Evolutionary conservation across 2,329 filamentous ascomycete genomes (phyloP).

Genomic region (Colletotrichum coccodes): DNA sequence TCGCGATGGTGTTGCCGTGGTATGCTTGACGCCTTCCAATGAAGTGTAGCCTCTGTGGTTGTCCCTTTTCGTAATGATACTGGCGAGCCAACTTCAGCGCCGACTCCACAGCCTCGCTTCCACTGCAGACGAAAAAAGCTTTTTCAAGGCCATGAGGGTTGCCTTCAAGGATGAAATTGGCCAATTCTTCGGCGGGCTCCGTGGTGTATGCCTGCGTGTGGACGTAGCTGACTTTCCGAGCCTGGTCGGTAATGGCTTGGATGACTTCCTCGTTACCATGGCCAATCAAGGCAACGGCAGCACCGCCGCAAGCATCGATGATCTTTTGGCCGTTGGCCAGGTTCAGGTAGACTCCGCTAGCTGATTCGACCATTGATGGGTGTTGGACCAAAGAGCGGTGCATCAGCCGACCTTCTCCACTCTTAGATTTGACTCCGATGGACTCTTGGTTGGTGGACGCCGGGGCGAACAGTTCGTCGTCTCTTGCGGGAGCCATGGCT

Average conservation of each 20-base stretch:
- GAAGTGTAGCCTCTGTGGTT: conserved; percentile 49
- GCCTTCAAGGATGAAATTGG: conserved; percentile 35
- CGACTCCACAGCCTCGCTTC: conserved; percentile 54
- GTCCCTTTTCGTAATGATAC: conserved; percentile 53
- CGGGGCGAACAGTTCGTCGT: conserved; percentile 20
- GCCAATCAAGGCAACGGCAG: conserved; percentile 45
- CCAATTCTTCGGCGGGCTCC: conserved; percentile 48
- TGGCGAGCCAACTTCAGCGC: conserved; percentile 59
- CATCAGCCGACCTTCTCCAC: conserved; percentile 37
- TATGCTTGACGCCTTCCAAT: conserved; percentile 57
- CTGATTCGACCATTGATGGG: conserved; percentile 52
- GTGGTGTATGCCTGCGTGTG: conserved; percentile 51
- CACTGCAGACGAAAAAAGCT: conserved; percentile 35
- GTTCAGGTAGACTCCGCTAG: conserved; percentile 48
- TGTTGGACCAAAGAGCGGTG: conserved; percentile 45
- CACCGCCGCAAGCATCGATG: conserved; percentile 49
- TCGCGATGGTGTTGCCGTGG: conserved; percentile 61
- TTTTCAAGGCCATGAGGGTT: conserved; percentile 29
- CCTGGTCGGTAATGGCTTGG: conserved; percentile 41
- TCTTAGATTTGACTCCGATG: background rate
- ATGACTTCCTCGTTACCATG: conserved; percentile 42
- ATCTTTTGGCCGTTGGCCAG: conserved; percentile 45
- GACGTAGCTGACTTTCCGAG: conserved; percentile 41
- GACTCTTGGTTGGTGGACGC: background rate
- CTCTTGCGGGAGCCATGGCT: conserved; percentile 34